Conservation (phyloP, 179 eudicot genomes). For the Camellia oleifera region DNA sequence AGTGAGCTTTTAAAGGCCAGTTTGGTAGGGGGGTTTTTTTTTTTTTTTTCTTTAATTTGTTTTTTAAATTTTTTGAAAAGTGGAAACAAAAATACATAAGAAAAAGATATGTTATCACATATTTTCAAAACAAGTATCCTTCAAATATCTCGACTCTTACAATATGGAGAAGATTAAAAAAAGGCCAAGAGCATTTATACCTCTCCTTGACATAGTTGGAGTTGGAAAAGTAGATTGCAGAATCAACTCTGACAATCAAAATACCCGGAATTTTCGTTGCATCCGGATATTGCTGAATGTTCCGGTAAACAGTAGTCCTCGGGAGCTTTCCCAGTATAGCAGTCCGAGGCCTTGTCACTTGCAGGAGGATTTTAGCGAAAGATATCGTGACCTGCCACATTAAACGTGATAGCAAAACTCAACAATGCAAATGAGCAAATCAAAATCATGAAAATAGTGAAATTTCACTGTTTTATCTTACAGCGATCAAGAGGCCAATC, state of each 20-base stretch:
- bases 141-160: too few relatives aligned
- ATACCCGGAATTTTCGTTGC: slow-evolving; percentile 58
- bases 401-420: not conserved
- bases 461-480: slow-evolving; percentile 22
- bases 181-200: slow-evolving; percentile 17
- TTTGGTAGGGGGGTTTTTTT: too few relatives aligned
- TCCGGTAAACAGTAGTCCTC: slow-evolving; percentile 66
- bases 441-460: not conserved
- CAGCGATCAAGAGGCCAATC: slow-evolving; percentile 84
- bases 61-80: not conserved
- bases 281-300: slow-evolving; percentile 79
- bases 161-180: too few relatives aligned
- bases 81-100: too few relatives aligned
- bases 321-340: slow-evolving; percentile 79
- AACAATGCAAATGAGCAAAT: not conserved
- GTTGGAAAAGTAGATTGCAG: slow-evolving; percentile 71
- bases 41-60: not conserved
- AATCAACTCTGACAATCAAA: slow-evolving; percentile 51
- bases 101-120: too few relatives aligned
- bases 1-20: too few relatives aligned
- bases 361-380: slow-evolving; percentile 83
- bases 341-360: slow-evolving; percentile 93
- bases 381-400: slow-evolving; percentile 63
- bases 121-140: too few relatives aligned
- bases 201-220: slow-evolving; percentile 58